Base-by-base conservation (phyloP, 75 land plant genomes). In the Pseudotsuga menziesii region DNA sequence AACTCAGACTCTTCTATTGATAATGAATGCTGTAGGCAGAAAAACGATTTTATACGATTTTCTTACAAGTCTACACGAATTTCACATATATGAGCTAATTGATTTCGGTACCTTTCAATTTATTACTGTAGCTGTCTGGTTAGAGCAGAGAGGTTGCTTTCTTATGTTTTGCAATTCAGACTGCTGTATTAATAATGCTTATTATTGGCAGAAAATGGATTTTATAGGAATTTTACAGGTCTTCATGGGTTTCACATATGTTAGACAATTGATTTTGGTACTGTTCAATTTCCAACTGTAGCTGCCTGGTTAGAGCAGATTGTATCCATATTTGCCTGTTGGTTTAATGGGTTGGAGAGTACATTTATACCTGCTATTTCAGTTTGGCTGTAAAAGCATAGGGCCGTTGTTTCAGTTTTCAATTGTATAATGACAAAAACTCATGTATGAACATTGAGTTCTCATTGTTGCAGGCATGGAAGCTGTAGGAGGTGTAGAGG, bases 401-500 rank as follows among this genome's bases (percentile, higher is more conserved):
- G 23, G 72, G 72, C 48, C 11, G 54, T 44, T 69, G 48, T 69
- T 35, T 35, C 72, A 39, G 23, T 41, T 17, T 69, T 39, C 23
- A n/a, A 39, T 69, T 69, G 41, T 69, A 36, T n/a, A 23, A 69
- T 41, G 11, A 39, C 22, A 44, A 35, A 69, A 69, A 19, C 13
- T 12, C 25, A 20, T 69, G n/a, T 41, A 69, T 35, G 52, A 41
- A 41, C 54, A 48, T 11, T 48, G 11, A 48, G 11, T 69, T 41
- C 19, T 69, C 19, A 69, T 13, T 69, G 72, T 39, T 69, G 72
- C 72, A 69, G 72, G 72, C n/a, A 69, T 23, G 9, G 72, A 69
- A 69, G 14, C 81, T 56, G 25, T 39, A 22, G 77, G 22, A 9
- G 72, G 16, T 35, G 23, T 54, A 72, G 78, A 83, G 52, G 77